Percentiles rank a stretch among this genome's conserved stretches.
phyloP scores from a whole-genome alignment of 768 basidiomycete species.

The Tulasnella sp. region DNA sequence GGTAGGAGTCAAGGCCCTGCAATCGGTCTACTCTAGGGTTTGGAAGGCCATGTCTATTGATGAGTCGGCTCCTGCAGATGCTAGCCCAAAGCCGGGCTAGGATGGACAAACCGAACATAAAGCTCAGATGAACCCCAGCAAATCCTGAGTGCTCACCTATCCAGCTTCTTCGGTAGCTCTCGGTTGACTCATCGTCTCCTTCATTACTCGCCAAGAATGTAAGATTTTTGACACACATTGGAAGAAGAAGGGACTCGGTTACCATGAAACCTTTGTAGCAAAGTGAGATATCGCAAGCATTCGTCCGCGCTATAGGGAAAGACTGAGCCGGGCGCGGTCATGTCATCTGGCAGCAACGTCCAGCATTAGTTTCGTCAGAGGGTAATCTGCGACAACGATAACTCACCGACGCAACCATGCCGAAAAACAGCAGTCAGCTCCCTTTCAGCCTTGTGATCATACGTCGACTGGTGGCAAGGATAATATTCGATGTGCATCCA shows the following conservation, averaged over 20 bases:
- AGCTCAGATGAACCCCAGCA: not conserved
- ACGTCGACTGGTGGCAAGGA: not conserved
- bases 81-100: slow-evolving; percentile 3
- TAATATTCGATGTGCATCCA: slow-evolving; percentile 11
- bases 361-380: not conserved
- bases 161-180: not conserved
- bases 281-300: not conserved
- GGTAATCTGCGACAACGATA: too few species aligned
- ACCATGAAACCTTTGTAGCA: not conserved
- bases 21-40: slow-evolving; percentile 5
- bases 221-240: too few species aligned
- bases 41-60: slow-evolving; percentile 4
- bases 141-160: not conserved
- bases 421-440: not conserved
- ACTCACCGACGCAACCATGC: not conserved
- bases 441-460: not conserved
- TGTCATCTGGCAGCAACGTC: not conserved
- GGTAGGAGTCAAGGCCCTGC: not conserved
- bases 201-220: too few species aligned
- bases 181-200: not conserved
- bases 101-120: too few species aligned
- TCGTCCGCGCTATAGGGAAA: slow-evolving; percentile 5
- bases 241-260: not conserved
- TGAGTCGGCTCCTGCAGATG: not conserved
- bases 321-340: not conserved